Conservation (phyloP, 768 basidiomycete genomes). For the Symmetrospora coprosmae region DNA sequence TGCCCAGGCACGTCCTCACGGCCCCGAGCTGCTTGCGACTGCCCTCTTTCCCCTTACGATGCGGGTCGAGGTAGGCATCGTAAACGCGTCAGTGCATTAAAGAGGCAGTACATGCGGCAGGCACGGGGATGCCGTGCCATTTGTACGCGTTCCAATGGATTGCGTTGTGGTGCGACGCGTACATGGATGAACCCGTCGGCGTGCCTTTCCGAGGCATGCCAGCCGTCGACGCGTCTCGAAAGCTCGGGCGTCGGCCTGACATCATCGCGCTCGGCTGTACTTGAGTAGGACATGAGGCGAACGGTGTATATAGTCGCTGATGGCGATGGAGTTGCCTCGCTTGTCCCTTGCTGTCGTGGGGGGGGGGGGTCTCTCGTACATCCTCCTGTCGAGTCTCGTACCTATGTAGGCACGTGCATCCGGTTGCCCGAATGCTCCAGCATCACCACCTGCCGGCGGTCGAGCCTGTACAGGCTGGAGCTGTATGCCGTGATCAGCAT, state of each 20-base stretch:
- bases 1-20: no score
- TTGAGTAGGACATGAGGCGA: no score
- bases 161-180: no score
- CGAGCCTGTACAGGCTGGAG: neutral
- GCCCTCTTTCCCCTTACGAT: neutral
- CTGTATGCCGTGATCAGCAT: neutral
- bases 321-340: neutral
- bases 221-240: no score
- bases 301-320: neutral
- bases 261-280: no score
- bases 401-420: no score
- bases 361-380: neutral
- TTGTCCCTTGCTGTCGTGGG: neutral
- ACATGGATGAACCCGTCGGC: no score
- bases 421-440: neutral
- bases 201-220: no score
- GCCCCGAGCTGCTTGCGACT: neutral
- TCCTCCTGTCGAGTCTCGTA: neutral
- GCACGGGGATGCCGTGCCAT: no score
- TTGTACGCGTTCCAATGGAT: no score
- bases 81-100: neutral
- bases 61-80: constrained; percentile 2
- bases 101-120: neutral
- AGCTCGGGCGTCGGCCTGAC: no score
- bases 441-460: neutral